Evolutionary conservation across 495 filamentous ascomycete species (phyloP), one percentile per base, ranked within the genome.

Genomic region (Aspergillus affinis): DNA sequence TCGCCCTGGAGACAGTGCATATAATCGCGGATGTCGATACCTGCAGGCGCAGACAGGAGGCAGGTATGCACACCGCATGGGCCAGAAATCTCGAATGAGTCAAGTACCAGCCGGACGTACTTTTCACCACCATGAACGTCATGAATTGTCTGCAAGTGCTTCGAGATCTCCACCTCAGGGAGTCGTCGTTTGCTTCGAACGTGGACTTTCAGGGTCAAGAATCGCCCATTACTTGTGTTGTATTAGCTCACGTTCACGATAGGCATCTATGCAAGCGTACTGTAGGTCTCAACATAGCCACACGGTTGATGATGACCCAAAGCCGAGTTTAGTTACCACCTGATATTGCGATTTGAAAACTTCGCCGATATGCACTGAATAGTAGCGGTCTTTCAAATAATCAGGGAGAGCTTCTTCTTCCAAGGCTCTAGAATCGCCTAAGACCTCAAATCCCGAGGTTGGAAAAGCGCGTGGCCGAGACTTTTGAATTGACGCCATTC

Each of bases 221-320:
- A 74, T 2, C 23, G 23, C 23, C 23, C 23, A 26, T 26, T 26
- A 26, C 23, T 26, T 26, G 2, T 26, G 4, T 4, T 26, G 23
- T 2, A 4, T 26, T 26, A 26, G 23, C 23, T 26, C 23, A 4
- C 2, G 4, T 26, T 26, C 4, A 4, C 23, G 23, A 26, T 26
- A 4, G 4, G 4, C 4, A 26, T 26, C 2, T 26, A 26, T 26
- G 23, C 23, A 26, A 2, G 23, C 66, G 65, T 69, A 73, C 73
- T 58, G 58, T 52, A 82, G 64, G 64, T 82, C 78, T 15, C 72
- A 72, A 57, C 72, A 76, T 46, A 84, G 68, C 79, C 79, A 83
- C 17, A 78, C 79, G 7, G 81, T 84, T 36, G 81, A 83, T 29
- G 63, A 68, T 13, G 75, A 64, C 0, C 80, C 80, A 49, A 73